These are phyloP conservation scores for Lactifluus pinguis DNA, from an alignment of 768 basidiomycete genomes.

Conservation along the genomic window DNA sequence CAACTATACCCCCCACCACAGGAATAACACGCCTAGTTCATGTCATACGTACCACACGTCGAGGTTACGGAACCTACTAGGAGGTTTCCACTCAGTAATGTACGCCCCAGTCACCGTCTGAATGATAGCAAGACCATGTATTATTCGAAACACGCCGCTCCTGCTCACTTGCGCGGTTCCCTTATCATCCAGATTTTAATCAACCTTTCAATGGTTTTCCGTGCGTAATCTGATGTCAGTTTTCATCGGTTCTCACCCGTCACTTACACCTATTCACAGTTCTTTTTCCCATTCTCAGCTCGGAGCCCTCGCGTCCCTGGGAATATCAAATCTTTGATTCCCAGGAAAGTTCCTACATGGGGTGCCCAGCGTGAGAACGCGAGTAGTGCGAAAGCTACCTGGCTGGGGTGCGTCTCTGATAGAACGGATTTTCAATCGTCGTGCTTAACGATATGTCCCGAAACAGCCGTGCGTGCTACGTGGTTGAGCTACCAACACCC, in stretches of 20 bases:
- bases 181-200: constrained; percentile 8
- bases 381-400: constrained; percentile 14
- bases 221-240: background rate
- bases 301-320: constrained; percentile 5
- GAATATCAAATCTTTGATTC: constrained; percentile 16
- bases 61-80: constrained; percentile 10
- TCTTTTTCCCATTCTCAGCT: background rate
- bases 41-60: constrained; percentile 8
- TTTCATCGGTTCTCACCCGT: background rate
- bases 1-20: too few relatives aligned
- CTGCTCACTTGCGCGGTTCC: background rate
- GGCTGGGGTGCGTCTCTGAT: constrained; percentile 13
- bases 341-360: constrained; percentile 13
- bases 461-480: constrained; percentile 31
- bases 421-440: background rate
- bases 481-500: constrained; percentile 30
- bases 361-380: constrained; percentile 2
- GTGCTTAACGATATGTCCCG: background rate
- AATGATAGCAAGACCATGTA: constrained; percentile 7
- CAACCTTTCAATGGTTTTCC: constrained; percentile 8
- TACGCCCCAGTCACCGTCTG: constrained; percentile 11
- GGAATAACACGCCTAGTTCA: background rate
- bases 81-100: constrained; percentile 7
- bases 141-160: background rate
- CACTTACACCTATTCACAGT: constrained; percentile 1